These are phyloP conservation scores for Cryphonectria carpinicola DNA, from an alignment of 2,329 filamentous ascomycete genomes.

Conservation along the genomic window DNA sequence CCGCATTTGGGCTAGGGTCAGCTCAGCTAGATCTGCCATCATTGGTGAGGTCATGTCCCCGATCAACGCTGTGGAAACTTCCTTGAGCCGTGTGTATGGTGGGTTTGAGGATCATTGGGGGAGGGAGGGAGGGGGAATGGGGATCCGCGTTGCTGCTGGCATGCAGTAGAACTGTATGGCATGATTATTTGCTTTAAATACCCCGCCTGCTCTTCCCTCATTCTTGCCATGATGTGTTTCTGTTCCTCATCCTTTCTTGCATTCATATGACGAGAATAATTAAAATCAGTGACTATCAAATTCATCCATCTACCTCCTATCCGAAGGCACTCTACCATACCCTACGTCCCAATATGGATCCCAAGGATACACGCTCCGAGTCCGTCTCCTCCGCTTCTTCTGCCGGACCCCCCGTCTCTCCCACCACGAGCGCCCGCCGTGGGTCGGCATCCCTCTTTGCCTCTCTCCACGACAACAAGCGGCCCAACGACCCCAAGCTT, in stretches of 20 bases:
- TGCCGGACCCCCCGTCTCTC: conserved; percentile 6
- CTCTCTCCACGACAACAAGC: conserved; percentile 55
- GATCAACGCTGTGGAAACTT: conserved; percentile 6
- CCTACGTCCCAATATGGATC: conserved; percentile 13
- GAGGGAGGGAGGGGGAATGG: neutral
- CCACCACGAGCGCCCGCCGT: conserved; percentile 34
- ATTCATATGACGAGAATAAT: neutral
- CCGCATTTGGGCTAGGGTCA: conserved; percentile 12
- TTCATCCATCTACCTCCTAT: neutral
- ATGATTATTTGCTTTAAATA: conserved; percentile 5
- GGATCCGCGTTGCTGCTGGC: no score
- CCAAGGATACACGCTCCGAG: conserved; percentile 24
- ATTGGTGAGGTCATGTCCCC: conserved; percentile 15
- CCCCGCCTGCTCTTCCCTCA: conserved; percentile 2
- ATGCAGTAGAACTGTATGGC: neutral
- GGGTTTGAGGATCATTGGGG: neutral
- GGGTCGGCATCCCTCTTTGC: conserved; percentile 57
- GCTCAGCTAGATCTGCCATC: neutral
- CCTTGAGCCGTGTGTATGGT: neutral
- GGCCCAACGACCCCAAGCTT: conserved; percentile 45
- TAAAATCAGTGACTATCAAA: neutral
- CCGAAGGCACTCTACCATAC: neutral
- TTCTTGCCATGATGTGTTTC: neutral
- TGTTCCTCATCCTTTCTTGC: neutral
- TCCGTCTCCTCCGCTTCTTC: conserved; percentile 25